phyloP scores from a whole-genome alignment of 2,329 filamentous ascomycete species.

The Paracorniculantispora psalliotae region DNA sequence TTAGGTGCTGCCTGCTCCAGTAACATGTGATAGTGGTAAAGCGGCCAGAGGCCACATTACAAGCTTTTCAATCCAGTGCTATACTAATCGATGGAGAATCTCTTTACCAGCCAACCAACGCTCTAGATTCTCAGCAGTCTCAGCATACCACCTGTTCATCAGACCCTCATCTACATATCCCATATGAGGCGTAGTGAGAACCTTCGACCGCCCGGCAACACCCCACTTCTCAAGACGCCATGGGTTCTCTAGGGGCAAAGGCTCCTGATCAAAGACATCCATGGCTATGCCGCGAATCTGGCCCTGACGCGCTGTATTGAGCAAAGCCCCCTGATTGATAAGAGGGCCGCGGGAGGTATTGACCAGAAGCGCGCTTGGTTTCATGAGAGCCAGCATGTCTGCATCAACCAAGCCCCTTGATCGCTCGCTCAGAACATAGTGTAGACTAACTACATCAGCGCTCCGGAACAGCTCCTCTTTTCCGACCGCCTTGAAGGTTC shows the following conservation, averaged over 20 bases:
- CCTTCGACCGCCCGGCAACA: constrained; percentile 49
- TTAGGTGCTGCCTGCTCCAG: not conserved
- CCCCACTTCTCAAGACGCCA: constrained; percentile 66
- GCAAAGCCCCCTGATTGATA: constrained; percentile 60
- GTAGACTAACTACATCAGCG: constrained; percentile 63
- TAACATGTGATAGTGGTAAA: not conserved
- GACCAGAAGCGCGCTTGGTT: constrained; percentile 55
- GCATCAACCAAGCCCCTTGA: constrained; percentile 54
- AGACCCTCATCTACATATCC: constrained; percentile 66
- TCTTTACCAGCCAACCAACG: constrained; percentile 36
- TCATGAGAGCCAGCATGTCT: constrained; percentile 57
- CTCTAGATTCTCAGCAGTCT: constrained; percentile 59
- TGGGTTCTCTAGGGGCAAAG: constrained; percentile 57
- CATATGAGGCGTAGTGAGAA: constrained; percentile 67
- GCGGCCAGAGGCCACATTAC: not conserved
- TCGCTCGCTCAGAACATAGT: constrained; percentile 61
- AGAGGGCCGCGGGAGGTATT: constrained; percentile 70
- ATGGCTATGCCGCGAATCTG: constrained; percentile 62
- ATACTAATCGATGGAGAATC: constrained; percentile 16
- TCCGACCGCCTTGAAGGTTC: constrained; percentile 51
- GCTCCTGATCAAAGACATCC: constrained; percentile 71
- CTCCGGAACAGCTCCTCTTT: constrained; percentile 58
- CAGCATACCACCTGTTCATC: constrained; percentile 61
- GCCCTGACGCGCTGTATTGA: constrained; percentile 53
- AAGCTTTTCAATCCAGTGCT: not conserved